Conservation (phyloP, 2,329 filamentous ascomycete species). For the Colletotrichum sp. region DNA sequence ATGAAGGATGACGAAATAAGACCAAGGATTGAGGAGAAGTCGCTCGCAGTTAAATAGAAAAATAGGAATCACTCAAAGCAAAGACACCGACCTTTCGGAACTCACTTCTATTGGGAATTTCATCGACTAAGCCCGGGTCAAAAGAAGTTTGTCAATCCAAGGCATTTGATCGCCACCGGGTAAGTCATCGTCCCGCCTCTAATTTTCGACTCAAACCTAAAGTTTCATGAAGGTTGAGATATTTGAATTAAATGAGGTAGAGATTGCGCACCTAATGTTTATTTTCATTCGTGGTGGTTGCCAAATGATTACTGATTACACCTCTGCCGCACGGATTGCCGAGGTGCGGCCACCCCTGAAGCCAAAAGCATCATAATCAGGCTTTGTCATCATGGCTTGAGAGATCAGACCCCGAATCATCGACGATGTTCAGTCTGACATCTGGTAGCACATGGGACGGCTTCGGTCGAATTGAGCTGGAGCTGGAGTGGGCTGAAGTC, state of each 20-base stretch:
- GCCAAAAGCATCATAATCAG: neutral
- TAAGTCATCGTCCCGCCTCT: neutral
- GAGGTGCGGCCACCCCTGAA: neutral
- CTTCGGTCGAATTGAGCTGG: neutral
- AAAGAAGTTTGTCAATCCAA: neutral
- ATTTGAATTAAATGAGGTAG: neutral
- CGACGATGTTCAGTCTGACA: neutral
- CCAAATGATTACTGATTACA: neutral
- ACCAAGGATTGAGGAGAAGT: rapidly evolving
- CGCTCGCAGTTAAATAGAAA: neutral
- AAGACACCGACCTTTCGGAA: neutral
- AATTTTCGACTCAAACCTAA: rapidly evolving
- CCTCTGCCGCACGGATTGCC: neutral
- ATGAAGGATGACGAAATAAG: neutral
- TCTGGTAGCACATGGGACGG: neutral
- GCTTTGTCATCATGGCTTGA: neutral
- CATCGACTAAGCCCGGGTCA: neutral
- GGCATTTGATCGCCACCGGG: neutral
- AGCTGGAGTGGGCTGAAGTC: neutral
- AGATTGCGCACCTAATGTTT: neutral
- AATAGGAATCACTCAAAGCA: neutral
- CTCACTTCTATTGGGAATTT: neutral
- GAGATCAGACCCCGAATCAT: neutral
- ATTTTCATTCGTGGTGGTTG: neutral
- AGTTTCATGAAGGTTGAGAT: neutral